Evolutionary conservation across 192 early-diverging fungal genomes (phyloP).

Genomic region (Piromyces sp.): DNA sequence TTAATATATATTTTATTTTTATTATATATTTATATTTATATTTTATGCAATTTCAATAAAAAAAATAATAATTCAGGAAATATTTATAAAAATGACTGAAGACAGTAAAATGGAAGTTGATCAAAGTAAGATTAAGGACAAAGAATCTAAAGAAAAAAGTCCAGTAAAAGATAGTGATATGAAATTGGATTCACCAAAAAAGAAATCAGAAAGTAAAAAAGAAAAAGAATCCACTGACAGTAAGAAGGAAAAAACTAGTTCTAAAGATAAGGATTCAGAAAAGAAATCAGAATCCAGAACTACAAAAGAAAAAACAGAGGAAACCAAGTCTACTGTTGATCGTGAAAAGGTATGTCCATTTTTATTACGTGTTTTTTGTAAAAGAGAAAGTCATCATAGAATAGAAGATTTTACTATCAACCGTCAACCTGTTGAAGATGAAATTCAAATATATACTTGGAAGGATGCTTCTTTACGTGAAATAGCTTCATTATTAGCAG

Average conservation of each 20-base stretch:
- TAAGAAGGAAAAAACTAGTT: neutral
- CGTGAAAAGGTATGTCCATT: conserved; percentile 19
- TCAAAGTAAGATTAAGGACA: neutral
- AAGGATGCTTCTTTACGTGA: conserved; percentile 42
- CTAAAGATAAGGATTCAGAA: neutral
- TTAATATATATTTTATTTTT: no score
- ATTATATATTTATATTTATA: no score
- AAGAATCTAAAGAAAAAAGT: neutral
- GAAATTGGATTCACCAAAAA: neutral
- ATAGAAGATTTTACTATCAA: conserved; percentile 13
- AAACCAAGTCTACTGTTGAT: neutral
- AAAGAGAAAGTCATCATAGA: conserved; percentile 17
- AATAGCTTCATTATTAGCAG: conserved; percentile 27
- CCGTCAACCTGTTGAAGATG: conserved; percentile 17
- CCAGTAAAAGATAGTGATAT: neutral
- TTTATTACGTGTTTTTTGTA: conserved; percentile 28
- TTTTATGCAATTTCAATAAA: no score
- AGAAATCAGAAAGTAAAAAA: neutral
- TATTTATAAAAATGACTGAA: neutral
- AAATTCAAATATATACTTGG: conserved; percentile 39
- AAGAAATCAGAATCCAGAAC: neutral
- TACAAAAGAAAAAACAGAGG: neutral
- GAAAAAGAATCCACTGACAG: no score
- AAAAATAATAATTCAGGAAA: no score
- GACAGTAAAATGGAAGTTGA: neutral